Evolutionary conservation across 257 asterid genomes (phyloP).

Genomic region (Nicotiana attenuata): DNA sequence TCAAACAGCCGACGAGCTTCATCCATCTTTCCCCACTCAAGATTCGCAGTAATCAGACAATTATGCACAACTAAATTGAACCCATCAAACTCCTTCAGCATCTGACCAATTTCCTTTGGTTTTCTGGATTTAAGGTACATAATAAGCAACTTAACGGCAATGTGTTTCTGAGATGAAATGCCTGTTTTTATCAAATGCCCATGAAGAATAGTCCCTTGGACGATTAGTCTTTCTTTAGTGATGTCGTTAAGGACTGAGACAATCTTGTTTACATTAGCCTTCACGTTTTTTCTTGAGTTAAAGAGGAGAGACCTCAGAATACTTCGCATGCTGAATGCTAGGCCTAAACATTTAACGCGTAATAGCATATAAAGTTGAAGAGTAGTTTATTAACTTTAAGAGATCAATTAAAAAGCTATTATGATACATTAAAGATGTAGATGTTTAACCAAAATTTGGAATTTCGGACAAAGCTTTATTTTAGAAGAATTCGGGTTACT

Average conservation of each 20-base stretch:
- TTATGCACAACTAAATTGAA: slow-evolving; percentile 62
- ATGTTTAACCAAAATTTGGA: too few species aligned
- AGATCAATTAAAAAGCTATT: too few species aligned
- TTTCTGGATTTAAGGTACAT: slow-evolving; percentile 53
- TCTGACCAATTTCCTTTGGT: slow-evolving; percentile 43
- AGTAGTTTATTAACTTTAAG: too few species aligned
- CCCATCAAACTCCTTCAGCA: slow-evolving; percentile 67
- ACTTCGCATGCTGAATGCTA: slow-evolving; percentile 1
- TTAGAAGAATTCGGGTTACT: too few species aligned
- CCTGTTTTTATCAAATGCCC: slow-evolving; percentile 65
- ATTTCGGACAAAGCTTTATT: too few species aligned
- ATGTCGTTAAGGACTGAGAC: slow-evolving; percentile 34
- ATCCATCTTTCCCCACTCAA: slow-evolving; percentile 44
- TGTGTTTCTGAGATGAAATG: slow-evolving; percentile 50
- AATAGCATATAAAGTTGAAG: too few species aligned
- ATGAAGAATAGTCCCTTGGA: slow-evolving; percentile 51
- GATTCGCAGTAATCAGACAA: slow-evolving; percentile 52
- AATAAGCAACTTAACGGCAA: slow-evolving; percentile 52
- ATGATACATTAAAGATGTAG: too few species aligned
- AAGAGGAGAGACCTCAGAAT: slow-evolving; percentile 22
- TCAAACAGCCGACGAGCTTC: slow-evolving; percentile 60
- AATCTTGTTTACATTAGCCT: slow-evolving; percentile 31
- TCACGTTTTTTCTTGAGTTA: slow-evolving; percentile 30
- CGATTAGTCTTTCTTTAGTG: slow-evolving; percentile 28
- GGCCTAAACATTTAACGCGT: background rate